Conservation (phyloP, 371 early-diverging fungal genomes). For the Entomophthora muscae region DNA sequence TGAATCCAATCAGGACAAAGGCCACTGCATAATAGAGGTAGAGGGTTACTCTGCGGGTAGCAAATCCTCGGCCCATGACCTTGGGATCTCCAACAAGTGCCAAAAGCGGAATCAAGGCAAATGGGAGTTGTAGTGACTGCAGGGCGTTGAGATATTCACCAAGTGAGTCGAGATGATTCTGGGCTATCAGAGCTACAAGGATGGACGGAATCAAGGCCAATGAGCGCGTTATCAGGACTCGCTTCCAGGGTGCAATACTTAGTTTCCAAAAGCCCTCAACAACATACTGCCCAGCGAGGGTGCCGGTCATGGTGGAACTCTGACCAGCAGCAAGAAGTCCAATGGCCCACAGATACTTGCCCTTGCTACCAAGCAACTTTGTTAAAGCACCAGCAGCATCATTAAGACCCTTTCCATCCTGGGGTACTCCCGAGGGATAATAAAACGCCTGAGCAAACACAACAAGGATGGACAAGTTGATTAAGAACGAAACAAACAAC, state of each 20-base stretch:
- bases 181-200: conserved; percentile 37
- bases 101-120: conserved; percentile 49
- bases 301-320: conserved; percentile 50
- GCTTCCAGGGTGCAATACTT: conserved; percentile 38
- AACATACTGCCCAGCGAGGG: conserved; percentile 55
- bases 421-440: conserved; percentile 13
- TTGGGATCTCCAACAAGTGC: conserved; percentile 22
- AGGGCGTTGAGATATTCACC: conserved; percentile 48
- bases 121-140: conserved; percentile 53
- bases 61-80: conserved; percentile 6
- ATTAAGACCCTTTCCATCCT: conserved; percentile 23
- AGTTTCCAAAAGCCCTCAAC: conserved; percentile 50
- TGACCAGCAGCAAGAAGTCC: conserved; percentile 56
- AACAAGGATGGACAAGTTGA: conserved; percentile 52
- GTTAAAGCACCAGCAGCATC: conserved; percentile 41
- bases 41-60: background rate
- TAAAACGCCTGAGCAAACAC: conserved; percentile 48
- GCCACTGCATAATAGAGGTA: background rate
- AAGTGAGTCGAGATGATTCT: conserved; percentile 38
- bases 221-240: conserved; percentile 41
- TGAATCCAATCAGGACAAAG: background rate
- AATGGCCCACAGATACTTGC: conserved; percentile 42
- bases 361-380: conserved; percentile 28
- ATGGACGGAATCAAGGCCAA: conserved; percentile 49
- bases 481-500: conserved; percentile 37